Evolutionary conservation across 2,329 filamentous ascomycete genomes (phyloP).

Genomic region (Sporothrix phasma): DNA sequence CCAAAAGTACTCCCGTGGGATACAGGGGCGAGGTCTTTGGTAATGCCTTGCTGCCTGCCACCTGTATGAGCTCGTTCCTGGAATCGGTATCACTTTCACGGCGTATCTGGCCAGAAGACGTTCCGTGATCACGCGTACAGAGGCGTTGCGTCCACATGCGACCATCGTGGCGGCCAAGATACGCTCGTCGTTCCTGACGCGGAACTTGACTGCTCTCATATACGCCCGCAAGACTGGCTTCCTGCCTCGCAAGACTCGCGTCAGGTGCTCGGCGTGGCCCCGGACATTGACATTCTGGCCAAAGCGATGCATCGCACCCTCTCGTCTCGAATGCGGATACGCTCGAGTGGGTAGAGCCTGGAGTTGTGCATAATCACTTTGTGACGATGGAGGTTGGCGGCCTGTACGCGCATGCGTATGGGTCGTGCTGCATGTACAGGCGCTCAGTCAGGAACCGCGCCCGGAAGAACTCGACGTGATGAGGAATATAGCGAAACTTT

Average conservation of each 20-base stretch:
- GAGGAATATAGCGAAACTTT: conserved; percentile 22
- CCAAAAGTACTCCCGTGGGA: conserved; percentile 50
- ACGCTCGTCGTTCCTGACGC: conserved; percentile 29
- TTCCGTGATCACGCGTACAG: conserved; percentile 25
- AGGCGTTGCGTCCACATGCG: conserved; percentile 32
- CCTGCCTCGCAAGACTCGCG: conserved; percentile 23
- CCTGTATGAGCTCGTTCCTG: conserved; percentile 18
- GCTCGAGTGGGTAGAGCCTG: conserved; percentile 20
- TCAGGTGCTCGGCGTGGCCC: conserved; percentile 24
- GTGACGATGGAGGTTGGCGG: conserved; percentile 20
- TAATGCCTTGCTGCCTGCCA: conserved; percentile 27
- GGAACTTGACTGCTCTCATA: conserved; percentile 21
- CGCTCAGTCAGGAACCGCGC: conserved; percentile 38
- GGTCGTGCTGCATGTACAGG: conserved; percentile 38
- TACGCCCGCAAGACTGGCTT: conserved; percentile 25
- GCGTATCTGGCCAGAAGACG: conserved; percentile 26
- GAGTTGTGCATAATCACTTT: conserved; percentile 18
- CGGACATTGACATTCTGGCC: conserved; percentile 25
- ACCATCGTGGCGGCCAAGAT: conserved; percentile 34
- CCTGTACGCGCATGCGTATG: conserved; percentile 29
- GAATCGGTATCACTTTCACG: conserved; percentile 18
- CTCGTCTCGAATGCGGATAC: conserved; percentile 17
- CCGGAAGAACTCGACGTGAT: conserved; percentile 38
- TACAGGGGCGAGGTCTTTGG: conserved; percentile 41
- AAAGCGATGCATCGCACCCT: conserved; percentile 20